Evolutionary conservation across 148 eudicot genomes (phyloP), one percentile per base, ranked within the genome.

Genomic region (Fagopyrum esculentum): DNA sequence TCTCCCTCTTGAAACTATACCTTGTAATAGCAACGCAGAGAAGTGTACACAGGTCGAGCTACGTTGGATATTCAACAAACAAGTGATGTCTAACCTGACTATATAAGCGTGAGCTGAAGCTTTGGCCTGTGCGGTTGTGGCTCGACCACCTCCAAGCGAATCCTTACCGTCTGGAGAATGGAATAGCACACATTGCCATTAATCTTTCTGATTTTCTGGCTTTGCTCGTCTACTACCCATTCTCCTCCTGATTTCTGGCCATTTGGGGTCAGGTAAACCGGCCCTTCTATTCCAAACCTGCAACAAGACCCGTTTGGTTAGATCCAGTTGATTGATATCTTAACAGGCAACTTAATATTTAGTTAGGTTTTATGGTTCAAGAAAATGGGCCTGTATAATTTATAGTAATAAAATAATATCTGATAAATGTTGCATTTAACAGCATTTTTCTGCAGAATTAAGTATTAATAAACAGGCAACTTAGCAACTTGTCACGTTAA

Each of bases 271-370:
- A 95, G 77, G 82, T 90, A 87, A 13, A 95, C 96, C 1, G 98
- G 96, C 54, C 98, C 98, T 83, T 92, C 96, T 45, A 95, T 95
- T 22, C 98, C 98, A 81, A 81, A 95, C 80, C 98, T 95, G 87
- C 45, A 83, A 69, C 74, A 40, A 3, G 12, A 35, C n/a, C 17
- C 70, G 12, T 66, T 66, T 66, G 70, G 17, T 40, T 40, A 66
- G 47, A 2, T 40, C 46, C 13, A 64, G 44, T 30, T 16, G 5
- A 30, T 12, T 30, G 15, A 69, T 4, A 35, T 2, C 40, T 35
- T 35, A 35, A 35, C 40, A 35, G 40, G 40, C 40, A 35, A 35
- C 40, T 35, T 35, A 35, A 35, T 35, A 35, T 35, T 35, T 35
- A 35, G 40, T 35, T 2, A 35, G 40, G 40, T 2, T 35, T 1